A percentile compares a stretch with the other conserved stretches of the same genome.
Evolutionary conservation across 495 filamentous ascomycete genomes (phyloP).

Genomic region (Neurospora tetraspora): DNA sequence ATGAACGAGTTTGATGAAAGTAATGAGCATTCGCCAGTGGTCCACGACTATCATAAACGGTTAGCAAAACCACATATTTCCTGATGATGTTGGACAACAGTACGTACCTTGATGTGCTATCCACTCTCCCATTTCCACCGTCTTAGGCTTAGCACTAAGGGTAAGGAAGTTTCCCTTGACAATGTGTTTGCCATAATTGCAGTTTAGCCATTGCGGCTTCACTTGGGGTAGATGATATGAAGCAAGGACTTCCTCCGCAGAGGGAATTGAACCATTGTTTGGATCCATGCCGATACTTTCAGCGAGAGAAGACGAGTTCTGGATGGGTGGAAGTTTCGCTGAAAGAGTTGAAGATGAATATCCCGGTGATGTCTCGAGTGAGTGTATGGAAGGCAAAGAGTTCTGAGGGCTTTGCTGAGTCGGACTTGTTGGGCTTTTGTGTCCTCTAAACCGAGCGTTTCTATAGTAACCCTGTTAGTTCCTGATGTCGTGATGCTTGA

Average conservation of each 20-base stretch:
- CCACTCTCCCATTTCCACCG: constrained; percentile 89
- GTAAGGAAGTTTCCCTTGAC: constrained; percentile 96
- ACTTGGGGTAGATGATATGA: constrained; percentile 40
- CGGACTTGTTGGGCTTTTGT: constrained; percentile 14
- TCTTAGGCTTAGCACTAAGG: constrained; percentile 81
- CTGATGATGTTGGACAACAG: not conserved
- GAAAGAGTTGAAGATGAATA: constrained; percentile 11
- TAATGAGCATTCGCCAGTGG: constrained; percentile 74
- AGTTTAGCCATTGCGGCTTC: constrained; percentile 39
- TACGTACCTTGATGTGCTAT: constrained; percentile 81
- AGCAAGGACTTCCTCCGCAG: constrained; percentile 39
- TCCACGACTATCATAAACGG: constrained; percentile 59
- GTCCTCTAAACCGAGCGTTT: constrained; percentile 25
- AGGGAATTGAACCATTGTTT: constrained; percentile 17
- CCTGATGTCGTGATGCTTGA: not conserved
- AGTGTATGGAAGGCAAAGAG: not conserved
- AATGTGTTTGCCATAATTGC: constrained; percentile 73
- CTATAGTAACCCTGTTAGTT: constrained; percentile 8
- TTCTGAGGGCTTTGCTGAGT: constrained; percentile 14
- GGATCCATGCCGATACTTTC: constrained; percentile 29
- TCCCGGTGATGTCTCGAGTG: not conserved
- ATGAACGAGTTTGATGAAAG: constrained; percentile 73
- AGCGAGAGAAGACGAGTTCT: constrained; percentile 22
- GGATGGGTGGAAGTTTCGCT: constrained; percentile 23
- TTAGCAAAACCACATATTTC: not conserved